phyloP scores from a whole-genome alignment of 1,284 basidiomycete species.

The Pyrrhoderma noxium region DNA sequence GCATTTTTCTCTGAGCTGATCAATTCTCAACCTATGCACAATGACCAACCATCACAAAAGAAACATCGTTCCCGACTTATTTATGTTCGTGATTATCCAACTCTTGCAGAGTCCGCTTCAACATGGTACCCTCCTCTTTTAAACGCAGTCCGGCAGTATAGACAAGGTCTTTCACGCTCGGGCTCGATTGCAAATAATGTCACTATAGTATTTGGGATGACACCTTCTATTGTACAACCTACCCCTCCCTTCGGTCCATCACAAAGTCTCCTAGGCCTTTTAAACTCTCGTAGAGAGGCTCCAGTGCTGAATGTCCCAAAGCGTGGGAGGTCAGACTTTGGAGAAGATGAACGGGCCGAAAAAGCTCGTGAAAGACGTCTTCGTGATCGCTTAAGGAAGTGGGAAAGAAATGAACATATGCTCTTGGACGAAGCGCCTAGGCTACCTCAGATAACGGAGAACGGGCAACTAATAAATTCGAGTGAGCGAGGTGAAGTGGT shows the following conservation, averaged over 20 bases:
- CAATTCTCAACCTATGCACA: constrained; percentile 42
- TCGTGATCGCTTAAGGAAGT: constrained; percentile 56
- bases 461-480: constrained; percentile 28
- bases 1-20: constrained; percentile 69
- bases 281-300: constrained; percentile 24
- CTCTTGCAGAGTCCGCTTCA: constrained; percentile 62
- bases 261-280: constrained; percentile 29
- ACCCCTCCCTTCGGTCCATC: constrained; percentile 23
- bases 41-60: constrained; percentile 22
- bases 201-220: constrained; percentile 76
- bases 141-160: constrained; percentile 64
- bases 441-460: constrained; percentile 35
- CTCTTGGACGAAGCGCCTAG: constrained; percentile 55
- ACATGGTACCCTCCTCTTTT: constrained; percentile 77
- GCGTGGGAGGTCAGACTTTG: constrained; percentile 42
- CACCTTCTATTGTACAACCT: constrained; percentile 58
- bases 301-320: constrained; percentile 19
- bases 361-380: constrained; percentile 62
- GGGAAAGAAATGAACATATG: constrained; percentile 54
- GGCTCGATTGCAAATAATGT: constrained; percentile 59
- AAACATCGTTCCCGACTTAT: constrained; percentile 52
- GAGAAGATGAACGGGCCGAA: constrained; percentile 57
- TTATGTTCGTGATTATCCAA: constrained; percentile 75
- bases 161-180: constrained; percentile 52
- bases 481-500: constrained; percentile 10